A percentile compares a stretch with the other conserved stretches of the same genome.
These are phyloP conservation scores for Coemansia brasiliensis DNA, from an alignment of 192 early-diverging fungal genomes.

Conservation along the genomic window DNA sequence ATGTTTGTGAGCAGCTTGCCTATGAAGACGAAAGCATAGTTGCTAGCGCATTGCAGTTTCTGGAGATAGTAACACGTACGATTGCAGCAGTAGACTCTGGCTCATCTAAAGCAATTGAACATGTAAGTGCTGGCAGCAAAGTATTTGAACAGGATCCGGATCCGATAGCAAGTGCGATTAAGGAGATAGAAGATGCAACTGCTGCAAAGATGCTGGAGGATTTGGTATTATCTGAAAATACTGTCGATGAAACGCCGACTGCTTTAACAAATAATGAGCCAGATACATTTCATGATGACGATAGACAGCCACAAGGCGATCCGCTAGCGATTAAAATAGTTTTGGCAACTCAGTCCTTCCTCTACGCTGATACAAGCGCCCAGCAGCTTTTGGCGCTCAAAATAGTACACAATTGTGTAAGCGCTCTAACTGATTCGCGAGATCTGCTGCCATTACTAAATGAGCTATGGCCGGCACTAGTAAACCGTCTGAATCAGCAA, in stretches of 20 bases:
- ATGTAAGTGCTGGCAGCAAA: not conserved
- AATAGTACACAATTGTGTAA: conserved; percentile 32
- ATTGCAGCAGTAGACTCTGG: conserved; percentile 7
- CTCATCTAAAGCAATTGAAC: not conserved
- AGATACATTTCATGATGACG: not conserved
- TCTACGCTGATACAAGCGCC: conserved; percentile 15
- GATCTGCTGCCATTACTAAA: conserved; percentile 44
- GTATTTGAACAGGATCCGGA: conserved; percentile 8
- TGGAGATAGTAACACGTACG: conserved; percentile 31
- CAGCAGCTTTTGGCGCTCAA: conserved; percentile 51
- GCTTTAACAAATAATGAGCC: not conserved
- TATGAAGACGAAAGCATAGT: conserved; percentile 11
- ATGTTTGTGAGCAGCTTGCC: conserved; percentile 31
- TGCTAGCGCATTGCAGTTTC: conserved; percentile 21
- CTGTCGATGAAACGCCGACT: not conserved
- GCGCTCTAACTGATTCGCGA: conserved; percentile 19
- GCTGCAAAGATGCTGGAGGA: conserved; percentile 4
- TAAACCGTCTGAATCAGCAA: conserved; percentile 15
- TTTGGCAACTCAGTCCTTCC: conserved; percentile 28
- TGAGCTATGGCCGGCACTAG: conserved; percentile 40
- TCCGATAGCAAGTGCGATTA: conserved; percentile 21
- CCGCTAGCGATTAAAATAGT: conserved; percentile 45
- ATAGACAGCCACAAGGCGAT: conserved; percentile 10
- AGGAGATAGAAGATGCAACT: conserved; percentile 22
- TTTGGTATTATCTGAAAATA: not conserved